phyloP scores from a whole-genome alignment of 1,139 yeast species.

The Sugiyamaella grinbergsii region DNA sequence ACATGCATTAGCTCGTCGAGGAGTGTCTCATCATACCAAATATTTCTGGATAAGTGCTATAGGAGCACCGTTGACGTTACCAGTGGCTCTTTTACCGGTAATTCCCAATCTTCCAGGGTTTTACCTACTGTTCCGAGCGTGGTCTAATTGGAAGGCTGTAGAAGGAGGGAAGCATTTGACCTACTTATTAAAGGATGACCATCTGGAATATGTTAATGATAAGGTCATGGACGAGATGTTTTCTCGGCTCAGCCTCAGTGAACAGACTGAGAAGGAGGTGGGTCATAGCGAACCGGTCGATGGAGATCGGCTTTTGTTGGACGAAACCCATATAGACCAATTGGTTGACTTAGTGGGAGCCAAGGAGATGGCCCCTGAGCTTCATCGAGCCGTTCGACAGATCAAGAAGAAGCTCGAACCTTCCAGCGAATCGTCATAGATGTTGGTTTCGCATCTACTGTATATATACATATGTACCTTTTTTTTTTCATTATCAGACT shows the following conservation, averaged over 20 bases:
- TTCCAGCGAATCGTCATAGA: not conserved
- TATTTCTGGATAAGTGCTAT: constrained; percentile 54
- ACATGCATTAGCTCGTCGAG: constrained; percentile 41
- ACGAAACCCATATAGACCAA: constrained; percentile 31
- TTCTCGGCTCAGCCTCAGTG: constrained; percentile 1
- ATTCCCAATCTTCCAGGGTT: constrained; percentile 96
- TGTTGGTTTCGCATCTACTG: constrained; percentile 3
- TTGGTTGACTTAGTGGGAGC: constrained; percentile 33
- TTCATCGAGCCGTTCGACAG: constrained; percentile 36
- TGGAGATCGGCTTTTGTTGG: constrained; percentile 27
- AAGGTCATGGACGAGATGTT: constrained; percentile 30
- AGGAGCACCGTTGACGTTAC: constrained; percentile 76
- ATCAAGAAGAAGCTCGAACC: constrained; percentile 25
- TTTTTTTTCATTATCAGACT: not conserved
- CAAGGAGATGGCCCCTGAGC: constrained; percentile 34
- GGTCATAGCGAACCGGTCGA: not conserved
- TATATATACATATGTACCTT: constrained; percentile 2
- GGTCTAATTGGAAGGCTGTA: constrained; percentile 80
- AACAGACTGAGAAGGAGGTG: not conserved
- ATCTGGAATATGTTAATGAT: constrained; percentile 29
- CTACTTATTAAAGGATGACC: constrained; percentile 48
- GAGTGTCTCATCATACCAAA: constrained; percentile 49
- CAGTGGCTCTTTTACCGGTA: constrained; percentile 80
- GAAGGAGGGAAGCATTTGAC: constrained; percentile 72
- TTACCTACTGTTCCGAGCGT: constrained; percentile 76